Evolutionary conservation across 257 asterid species (phyloP).

Genomic region (Cynanchum wilfordii): DNA sequence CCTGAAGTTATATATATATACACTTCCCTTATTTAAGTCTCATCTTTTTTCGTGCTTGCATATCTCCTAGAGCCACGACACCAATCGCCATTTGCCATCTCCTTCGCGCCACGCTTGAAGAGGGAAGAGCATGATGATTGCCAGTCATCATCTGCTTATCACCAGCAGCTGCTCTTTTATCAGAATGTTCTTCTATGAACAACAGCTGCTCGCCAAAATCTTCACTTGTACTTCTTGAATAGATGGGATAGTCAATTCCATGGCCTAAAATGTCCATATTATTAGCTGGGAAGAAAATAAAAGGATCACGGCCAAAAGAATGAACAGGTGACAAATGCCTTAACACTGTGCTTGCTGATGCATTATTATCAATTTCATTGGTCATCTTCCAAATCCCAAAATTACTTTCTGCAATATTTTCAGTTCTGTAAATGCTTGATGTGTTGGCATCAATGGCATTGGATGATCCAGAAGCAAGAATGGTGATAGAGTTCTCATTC

Average conservation of each 20-base stretch:
- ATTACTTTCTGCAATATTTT: conserved; percentile 1
- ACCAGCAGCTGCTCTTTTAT: not conserved
- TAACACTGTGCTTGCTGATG: not conserved
- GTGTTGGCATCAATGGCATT: not conserved
- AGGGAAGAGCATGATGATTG: not conserved
- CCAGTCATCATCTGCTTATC: not conserved
- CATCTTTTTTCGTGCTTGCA: conserved; percentile 19
- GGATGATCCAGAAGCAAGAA: not conserved
- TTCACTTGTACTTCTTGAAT: not conserved
- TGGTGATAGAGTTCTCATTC: too few species aligned
- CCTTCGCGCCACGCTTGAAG: not conserved
- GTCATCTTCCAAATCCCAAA: too few species aligned
- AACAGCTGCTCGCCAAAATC: not conserved
- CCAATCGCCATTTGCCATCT: conserved; percentile 15
- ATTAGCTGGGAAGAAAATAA: not conserved
- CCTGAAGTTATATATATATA: not conserved
- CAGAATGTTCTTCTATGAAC: not conserved
- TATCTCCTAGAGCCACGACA: conserved; percentile 6
- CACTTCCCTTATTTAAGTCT: conserved; percentile 11
- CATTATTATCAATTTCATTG: not conserved
- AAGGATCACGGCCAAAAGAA: not conserved
- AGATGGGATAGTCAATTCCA: not conserved
- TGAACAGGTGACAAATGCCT: not conserved
- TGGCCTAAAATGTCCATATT: not conserved
- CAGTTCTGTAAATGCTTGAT: not conserved